Conservation (phyloP, 805 yeast genomes). For the Helenozyma rhizophorensis region DNA sequence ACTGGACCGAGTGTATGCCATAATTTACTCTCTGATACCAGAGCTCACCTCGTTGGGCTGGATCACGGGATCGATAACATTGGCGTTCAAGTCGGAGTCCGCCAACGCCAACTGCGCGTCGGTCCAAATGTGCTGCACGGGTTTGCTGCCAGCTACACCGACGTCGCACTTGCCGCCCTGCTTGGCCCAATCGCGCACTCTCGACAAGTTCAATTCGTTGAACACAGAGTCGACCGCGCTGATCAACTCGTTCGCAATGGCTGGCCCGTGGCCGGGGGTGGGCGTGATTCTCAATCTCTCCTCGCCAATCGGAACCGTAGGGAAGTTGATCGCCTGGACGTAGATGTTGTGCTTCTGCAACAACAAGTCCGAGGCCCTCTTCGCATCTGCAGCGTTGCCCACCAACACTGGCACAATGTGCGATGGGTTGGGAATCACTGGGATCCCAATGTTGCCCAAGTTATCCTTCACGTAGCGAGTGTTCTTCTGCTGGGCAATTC, state of each 20-base stretch:
- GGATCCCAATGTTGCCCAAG: constrained; percentile 70
- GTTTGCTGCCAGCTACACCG: constrained; percentile 49
- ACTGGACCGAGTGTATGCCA: no score
- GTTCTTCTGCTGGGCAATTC: constrained; percentile 80
- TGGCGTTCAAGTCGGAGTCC: constrained; percentile 60
- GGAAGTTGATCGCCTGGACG: constrained; percentile 98
- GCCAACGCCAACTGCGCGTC: constrained; percentile 65
- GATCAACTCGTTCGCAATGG: constrained; percentile 70
- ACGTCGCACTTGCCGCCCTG: constrained; percentile 92
- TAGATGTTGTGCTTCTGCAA: constrained; percentile 82
- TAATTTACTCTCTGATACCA: constrained; percentile 39
- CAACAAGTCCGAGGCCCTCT: constrained; percentile 83
- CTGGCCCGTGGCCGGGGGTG: constrained; percentile 90
- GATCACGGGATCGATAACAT: constrained; percentile 60
- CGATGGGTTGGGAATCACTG: constrained; percentile 95
- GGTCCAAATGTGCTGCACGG: constrained; percentile 79
- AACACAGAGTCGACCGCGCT: constrained; percentile 80
- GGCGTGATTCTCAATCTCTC: constrained; percentile 98
- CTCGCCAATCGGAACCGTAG: constrained; percentile 93
- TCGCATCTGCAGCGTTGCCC: constrained; percentile 92
- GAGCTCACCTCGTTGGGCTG: constrained; percentile 66
- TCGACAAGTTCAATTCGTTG: constrained; percentile 65
- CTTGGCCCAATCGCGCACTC: constrained; percentile 71
- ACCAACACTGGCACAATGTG: constrained; percentile 94
- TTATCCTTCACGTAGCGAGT: constrained; percentile 79